Percentiles rank a stretch among this genome's conserved stretches.
phyloP scores from a whole-genome alignment of 2,329 filamentous ascomycete species.

The Microdochium trichocladiopsis region DNA sequence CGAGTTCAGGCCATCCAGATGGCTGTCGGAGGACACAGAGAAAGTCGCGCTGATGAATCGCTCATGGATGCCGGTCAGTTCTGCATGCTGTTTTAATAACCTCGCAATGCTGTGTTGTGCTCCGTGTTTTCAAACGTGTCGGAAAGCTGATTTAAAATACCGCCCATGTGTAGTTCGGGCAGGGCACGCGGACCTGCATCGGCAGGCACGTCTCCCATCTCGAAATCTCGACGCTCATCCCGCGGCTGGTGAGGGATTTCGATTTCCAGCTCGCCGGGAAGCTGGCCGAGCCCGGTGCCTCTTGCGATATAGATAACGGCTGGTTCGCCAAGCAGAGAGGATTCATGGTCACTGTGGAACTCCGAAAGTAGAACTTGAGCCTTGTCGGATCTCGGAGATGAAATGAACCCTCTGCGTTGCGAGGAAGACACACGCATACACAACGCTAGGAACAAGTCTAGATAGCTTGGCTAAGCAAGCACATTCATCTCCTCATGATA shows the following conservation, averaged over 20 bases:
- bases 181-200: slow-evolving; percentile 33
- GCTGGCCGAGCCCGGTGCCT: neutral
- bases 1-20: slow-evolving; percentile 26
- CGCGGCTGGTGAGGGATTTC: slow-evolving; percentile 25
- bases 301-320: slow-evolving; percentile 27
- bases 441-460: no score
- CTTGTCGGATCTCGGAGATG: neutral
- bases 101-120: neutral
- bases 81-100: neutral
- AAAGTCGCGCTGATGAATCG: neutral
- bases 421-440: no score
- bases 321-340: slow-evolving; percentile 35
- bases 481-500: no score
- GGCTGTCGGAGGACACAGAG: slow-evolving; percentile 8
- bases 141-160: slow-evolving; percentile 1
- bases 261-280: slow-evolving; percentile 18
- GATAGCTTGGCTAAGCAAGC: no score
- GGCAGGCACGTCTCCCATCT: slow-evolving; percentile 35
- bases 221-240: slow-evolving; percentile 35
- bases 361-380: neutral
- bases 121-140: neutral
- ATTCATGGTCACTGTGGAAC: slow-evolving; percentile 15
- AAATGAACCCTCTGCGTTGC: no score
- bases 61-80: slow-evolving; percentile 24
- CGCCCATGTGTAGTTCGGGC: slow-evolving; percentile 24